These are phyloP conservation scores for Aristolochia fimbriata DNA, from an alignment of 164 flowering plant species.

Conservation along the genomic window DNA sequence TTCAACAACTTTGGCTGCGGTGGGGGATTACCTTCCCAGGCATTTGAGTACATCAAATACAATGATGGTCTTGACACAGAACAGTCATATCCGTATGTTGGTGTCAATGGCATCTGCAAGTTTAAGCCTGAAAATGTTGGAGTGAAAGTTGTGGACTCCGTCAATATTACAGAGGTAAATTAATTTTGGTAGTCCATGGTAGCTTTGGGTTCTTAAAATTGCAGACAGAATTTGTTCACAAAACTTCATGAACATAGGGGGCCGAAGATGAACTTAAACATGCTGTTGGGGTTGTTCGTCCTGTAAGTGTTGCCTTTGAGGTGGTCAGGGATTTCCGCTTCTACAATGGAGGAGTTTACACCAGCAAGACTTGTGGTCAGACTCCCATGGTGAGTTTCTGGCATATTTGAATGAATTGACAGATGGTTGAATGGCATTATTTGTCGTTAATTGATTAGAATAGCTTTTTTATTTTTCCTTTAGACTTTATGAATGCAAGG, in stretches of 20 bases:
- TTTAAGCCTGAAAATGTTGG: slow-evolving; percentile 55
- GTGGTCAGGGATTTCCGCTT: slow-evolving; percentile 62
- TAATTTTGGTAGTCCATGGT: neutral
- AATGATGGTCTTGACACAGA: slow-evolving; percentile 96
- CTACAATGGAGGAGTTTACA: slow-evolving; percentile 73
- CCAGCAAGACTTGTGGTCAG: slow-evolving; percentile 69
- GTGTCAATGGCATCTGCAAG: slow-evolving; percentile 65
- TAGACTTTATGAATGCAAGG: no score
- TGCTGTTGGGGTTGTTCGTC: slow-evolving; percentile 78
- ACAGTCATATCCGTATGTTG: slow-evolving; percentile 87
- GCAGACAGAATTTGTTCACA: neutral
- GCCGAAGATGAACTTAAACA: slow-evolving; percentile 94
- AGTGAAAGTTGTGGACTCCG: slow-evolving; percentile 61
- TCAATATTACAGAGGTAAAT: slow-evolving; percentile 75
- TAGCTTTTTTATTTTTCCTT: no score
- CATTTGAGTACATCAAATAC: slow-evolving; percentile 89
- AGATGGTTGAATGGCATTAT: neutral
- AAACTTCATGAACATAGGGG: slow-evolving; percentile 39
- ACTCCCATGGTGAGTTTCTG: slow-evolving; percentile 59
- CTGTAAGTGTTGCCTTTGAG: slow-evolving; percentile 90
- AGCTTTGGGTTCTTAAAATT: neutral
- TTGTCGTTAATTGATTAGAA: no score
- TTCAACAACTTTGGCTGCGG: slow-evolving; percentile 93
- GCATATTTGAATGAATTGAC: neutral
- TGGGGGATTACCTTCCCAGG: slow-evolving; percentile 97